A percentile compares a stretch with the other conserved stretches of the same genome.
Conservation (phyloP, 176 grass and related monocot species). For the Phoenix dactylifera region DNA sequence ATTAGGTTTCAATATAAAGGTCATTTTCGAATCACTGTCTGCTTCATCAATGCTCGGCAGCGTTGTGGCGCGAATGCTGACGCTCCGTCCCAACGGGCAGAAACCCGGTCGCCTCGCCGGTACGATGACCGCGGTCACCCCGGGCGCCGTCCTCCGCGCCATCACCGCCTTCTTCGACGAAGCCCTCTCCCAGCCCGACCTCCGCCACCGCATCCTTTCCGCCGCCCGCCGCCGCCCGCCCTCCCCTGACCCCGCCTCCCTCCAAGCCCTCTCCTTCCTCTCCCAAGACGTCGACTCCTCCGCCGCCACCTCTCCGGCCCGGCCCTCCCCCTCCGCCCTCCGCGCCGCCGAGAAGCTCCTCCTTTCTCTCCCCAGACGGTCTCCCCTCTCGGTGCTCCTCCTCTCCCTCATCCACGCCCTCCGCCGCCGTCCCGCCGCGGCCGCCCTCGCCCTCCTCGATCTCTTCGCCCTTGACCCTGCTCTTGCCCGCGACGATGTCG, state of each 20-base stretch:
- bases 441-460: constrained; percentile 41
- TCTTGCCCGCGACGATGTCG: constrained; percentile 50
- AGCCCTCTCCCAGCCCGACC: constrained; percentile 40
- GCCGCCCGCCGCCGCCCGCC: constrained; percentile 14
- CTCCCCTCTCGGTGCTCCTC: constrained; percentile 39
- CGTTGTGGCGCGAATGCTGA: too few relatives aligned
- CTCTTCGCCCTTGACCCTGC: constrained; percentile 47
- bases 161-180: constrained; percentile 40
- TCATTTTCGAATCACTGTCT: too few relatives aligned
- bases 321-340: constrained; percentile 34
- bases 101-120: not conserved
- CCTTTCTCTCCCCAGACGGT: constrained; percentile 19
- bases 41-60: too few relatives aligned
- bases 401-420: constrained; percentile 27
- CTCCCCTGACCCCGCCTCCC: constrained; percentile 15
- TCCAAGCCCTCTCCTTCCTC: constrained; percentile 40
- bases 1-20: too few relatives aligned
- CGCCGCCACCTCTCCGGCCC: not conserved
- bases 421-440: constrained; percentile 12
- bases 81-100: too few relatives aligned
- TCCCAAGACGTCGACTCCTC: constrained; percentile 46
- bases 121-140: constrained; percentile 26
- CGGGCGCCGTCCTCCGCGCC: constrained; percentile 26
- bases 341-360: constrained; percentile 46
- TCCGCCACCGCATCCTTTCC: constrained; percentile 43